A percentile compares a stretch with the other conserved stretches of the same genome.
Evolutionary conservation across 306 rosid genomes (phyloP).

Genomic region (Cucumis hystrix): DNA sequence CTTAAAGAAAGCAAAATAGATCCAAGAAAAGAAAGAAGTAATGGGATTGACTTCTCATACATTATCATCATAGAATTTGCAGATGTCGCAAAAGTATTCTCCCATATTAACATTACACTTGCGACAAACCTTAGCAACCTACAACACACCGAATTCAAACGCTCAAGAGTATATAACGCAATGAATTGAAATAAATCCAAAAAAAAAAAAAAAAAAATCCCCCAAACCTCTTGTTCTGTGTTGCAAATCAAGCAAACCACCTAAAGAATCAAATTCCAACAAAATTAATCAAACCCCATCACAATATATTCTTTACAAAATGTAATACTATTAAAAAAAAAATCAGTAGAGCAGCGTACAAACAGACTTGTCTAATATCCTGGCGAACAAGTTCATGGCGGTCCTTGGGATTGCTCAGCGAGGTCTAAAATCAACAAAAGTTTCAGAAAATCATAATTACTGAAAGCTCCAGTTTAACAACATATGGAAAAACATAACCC

Average conservation of each 20-base stretch:
- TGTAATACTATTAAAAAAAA: not conserved
- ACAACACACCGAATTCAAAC: not conserved
- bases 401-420: conserved; percentile 34
- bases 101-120: conserved; percentile 59
- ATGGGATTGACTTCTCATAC: not conserved
- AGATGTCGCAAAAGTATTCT: conserved; percentile 48
- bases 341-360: not conserved
- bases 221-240: conserved; percentile 38
- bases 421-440: conserved; percentile 20
- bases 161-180: not conserved
- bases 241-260: conserved; percentile 54
- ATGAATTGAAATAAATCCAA: not conserved
- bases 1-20: not conserved
- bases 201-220: not conserved
- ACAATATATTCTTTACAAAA: not conserved
- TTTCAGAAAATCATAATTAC: not conserved
- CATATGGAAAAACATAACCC: not conserved
- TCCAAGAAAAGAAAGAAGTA: not conserved
- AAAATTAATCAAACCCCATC: not conserved
- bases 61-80: conserved; percentile 53
- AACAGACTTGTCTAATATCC: conserved; percentile 45
- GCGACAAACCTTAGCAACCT: conserved; percentile 55
- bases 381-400: conserved; percentile 42
- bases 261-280: conserved; percentile 23
- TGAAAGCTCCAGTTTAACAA: not conserved